Base-by-base conservation (phyloP, 2,329 filamentous ascomycete species). In the Colletotrichum spinosum region DNA sequence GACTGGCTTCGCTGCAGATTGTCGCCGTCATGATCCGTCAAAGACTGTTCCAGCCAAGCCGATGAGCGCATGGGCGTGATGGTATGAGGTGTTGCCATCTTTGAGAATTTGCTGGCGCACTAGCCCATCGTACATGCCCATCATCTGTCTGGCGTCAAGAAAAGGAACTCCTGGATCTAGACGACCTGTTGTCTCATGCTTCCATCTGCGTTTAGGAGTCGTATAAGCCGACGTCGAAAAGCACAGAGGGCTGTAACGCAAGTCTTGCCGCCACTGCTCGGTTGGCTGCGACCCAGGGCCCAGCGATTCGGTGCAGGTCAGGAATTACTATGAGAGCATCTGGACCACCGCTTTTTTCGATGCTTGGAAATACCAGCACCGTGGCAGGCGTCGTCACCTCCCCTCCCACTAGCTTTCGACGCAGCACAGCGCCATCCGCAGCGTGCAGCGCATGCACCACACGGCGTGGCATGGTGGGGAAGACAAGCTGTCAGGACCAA, bases 331-430 rank as follows among this genome's bases (percentile, higher is more conserved):
- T n/a, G n/a, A n/a, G 44, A 34, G 49, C 7, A 15, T 34, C 45
- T 11, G 44, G 48, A 46, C 10, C 38, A 41, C 38, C 12, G n/a
- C 33, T 46, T 56, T 35, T 55, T 48, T 56, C n/a, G 55, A 34
- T 53, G 56, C 56, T 53, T 53, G 56, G 49, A 60, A 51, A 38
- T 58, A 58, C 46, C 46, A 37, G 33, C 48, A 13, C 49, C 33
- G 37, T n/a, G 37, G 48, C 17, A 57, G 58, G 46, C 42, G 53
- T 63, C 63, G 58, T 63, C 63, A 39, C 53, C 52, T 62, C n/a
- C 56, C 35, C 25, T 25, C 25, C 25, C 25, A 25, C 4, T 25
- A 25, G 25, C 25, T 25, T 25, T 25, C 25, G 25, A 25, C 25
- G 25, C 25, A 25, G 25, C 4, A 25, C 25, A 25, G 25, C 25